Evolutionary conservation across 1,284 basidiomycete genomes (phyloP), one percentile per base, ranked within the genome.

Genomic region (Cryptococcus wingfieldii): DNA sequence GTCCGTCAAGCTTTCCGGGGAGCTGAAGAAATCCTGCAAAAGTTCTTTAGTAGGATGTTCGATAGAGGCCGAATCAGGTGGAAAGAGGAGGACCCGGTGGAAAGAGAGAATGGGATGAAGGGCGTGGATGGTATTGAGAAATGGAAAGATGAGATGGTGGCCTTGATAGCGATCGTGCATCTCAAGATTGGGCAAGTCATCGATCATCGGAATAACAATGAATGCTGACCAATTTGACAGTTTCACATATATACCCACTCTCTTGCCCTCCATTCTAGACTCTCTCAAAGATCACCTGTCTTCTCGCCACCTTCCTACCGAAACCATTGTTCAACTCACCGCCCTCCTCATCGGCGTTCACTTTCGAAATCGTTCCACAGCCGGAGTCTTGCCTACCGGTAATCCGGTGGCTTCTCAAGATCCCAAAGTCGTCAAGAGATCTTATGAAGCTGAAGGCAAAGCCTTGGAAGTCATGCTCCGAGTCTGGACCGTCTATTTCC

Each of bases 1-100:
- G 89, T 93, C 47, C 83, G 83, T 31, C 82, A 85, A 54, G 89
- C 92, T 0, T 98, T 94, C 76, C 86, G 90, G 38, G 88, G 90
- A 1, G 92, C 92, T 1, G 83, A 85, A 5, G 86, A 88, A 63
- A 98, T 98, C 66, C 79, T 98, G 58, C 83, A 84, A 16, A 85
- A 82, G 27, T 83, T 87, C 25, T 79, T 93, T 50, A 76, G 78
- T 46, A 87, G 85, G 74, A 80, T 82, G 1, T 69, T 89, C 56
- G 84, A 87, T 31, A 76, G 78, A 42, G 66, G 66, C 62, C 55
- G 65, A 43, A 55, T 55, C 27, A 54, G 47, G 60, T 71, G 31
- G 57, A 64, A 34, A 78, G 78, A 75, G 25, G 69, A 66, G 6
- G 65, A 71, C 12, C 19, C 7, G 7, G 66, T 64, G 14, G 65